A percentile compares a stretch with the other conserved stretches of the same genome.
These are phyloP conservation scores for Ogataea paraovalis DNA, from an alignment of 805 yeast species.

Conservation along the genomic window DNA sequence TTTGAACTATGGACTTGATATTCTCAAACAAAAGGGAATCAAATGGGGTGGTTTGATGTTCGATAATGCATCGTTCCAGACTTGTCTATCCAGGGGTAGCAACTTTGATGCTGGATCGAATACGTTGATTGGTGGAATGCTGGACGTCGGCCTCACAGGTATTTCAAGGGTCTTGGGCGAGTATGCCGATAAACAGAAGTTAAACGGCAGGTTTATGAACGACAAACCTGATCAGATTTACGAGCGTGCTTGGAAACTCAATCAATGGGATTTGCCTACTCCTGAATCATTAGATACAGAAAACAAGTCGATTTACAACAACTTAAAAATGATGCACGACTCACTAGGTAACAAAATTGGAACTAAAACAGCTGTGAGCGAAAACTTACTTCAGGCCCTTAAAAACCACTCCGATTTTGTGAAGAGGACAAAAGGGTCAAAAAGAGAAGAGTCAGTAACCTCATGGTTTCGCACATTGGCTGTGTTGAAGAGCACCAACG, in stretches of 20 bases:
- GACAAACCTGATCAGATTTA: constrained; percentile 31
- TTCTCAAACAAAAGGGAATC: constrained; percentile 31
- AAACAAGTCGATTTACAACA: constrained; percentile 47
- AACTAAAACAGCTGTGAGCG: constrained; percentile 15
- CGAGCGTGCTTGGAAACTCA: constrained; percentile 73
- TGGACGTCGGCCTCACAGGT: constrained; percentile 53
- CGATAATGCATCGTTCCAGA: constrained; percentile 55
- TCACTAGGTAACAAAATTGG: constrained; percentile 17
- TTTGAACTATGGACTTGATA: constrained; percentile 45
- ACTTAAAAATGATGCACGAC: constrained; percentile 46
- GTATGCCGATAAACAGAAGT: constrained; percentile 7
- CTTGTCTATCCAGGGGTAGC: constrained; percentile 23
- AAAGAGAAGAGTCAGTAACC: constrained; percentile 11
- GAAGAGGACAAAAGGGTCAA: constrained; percentile 1
- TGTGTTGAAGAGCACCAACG: constrained; percentile 23
- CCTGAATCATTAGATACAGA: constrained; percentile 35
- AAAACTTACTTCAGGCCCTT: constrained; percentile 20
- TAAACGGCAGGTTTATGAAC: not conserved
- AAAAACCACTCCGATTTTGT: constrained; percentile 5
- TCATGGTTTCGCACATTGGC: constrained; percentile 33
- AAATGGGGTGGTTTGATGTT: constrained; percentile 38
- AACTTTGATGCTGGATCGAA: not conserved
- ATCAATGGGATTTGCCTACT: constrained; percentile 69
- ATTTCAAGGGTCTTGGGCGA: constrained; percentile 41
- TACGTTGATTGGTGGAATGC: constrained; percentile 36